Evolutionary conservation across 2,329 filamentous ascomycete genomes (phyloP).

Genomic region (Stromatinia cepivora): DNA sequence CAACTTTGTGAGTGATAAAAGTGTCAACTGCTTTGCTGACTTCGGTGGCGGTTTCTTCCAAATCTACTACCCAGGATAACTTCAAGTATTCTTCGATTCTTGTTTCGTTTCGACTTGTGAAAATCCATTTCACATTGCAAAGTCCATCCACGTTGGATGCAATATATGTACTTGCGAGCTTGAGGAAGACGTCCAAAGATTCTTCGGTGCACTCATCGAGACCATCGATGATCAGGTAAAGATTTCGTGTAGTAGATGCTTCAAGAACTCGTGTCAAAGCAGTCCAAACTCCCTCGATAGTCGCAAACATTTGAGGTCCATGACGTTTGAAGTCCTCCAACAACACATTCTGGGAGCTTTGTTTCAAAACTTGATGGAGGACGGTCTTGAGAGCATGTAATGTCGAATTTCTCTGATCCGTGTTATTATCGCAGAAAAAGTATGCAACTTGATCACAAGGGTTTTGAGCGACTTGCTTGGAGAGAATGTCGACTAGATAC

Average conservation of each 20-base stretch:
- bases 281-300: constrained; percentile 21
- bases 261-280: constrained; percentile 20
- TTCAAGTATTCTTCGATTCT: constrained; percentile 22
- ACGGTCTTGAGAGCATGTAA: constrained; percentile 24
- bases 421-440: constrained; percentile 24
- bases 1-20: constrained; percentile 18
- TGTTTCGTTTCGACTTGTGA: constrained; percentile 23
- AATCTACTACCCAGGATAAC: constrained; percentile 16
- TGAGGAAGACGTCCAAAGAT: constrained; percentile 17
- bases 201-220: constrained; percentile 23
- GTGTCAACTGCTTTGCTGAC: constrained; percentile 10
- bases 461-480: constrained; percentile 22
- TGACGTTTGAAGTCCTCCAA: constrained; percentile 22
- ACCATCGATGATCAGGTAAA: constrained; percentile 24
- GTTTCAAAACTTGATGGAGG: constrained; percentile 19
- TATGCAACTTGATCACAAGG: constrained; percentile 20
- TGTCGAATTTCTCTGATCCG: constrained; percentile 17
- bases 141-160: constrained; percentile 13
- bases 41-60: constrained; percentile 15
- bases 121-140: constrained; percentile 26
- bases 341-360: constrained; percentile 18
- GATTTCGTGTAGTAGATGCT: constrained; percentile 19
- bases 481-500: constrained; percentile 18
- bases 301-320: constrained; percentile 20
- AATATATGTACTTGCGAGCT: constrained; percentile 20